A percentile compares a stretch with the other conserved stretches of the same genome.
phyloP scores from a whole-genome alignment of 176 grass and related monocot genomes.

The Eragrostis nindensis region DNA sequence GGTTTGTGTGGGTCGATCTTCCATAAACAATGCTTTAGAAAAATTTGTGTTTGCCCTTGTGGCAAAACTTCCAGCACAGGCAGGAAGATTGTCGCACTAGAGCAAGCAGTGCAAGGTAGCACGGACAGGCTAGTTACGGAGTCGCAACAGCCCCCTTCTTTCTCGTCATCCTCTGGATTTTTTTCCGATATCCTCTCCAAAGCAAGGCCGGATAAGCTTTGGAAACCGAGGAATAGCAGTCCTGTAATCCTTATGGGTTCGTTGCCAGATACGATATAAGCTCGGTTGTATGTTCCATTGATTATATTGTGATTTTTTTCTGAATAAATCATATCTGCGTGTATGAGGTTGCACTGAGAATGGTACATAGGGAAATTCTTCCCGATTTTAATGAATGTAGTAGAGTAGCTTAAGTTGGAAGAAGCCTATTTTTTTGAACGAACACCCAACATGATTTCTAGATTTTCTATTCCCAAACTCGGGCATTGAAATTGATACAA shows the following conservation, averaged over 20 bases:
- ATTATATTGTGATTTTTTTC: conserved; percentile 10
- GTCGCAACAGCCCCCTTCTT: conserved; percentile 29
- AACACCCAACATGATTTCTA: not conserved
- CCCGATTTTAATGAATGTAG: conserved; percentile 29
- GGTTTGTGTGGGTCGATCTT: conserved; percentile 82
- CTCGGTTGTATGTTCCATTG: conserved; percentile 24
- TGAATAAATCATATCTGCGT: not conserved
- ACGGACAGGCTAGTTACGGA: conserved; percentile 22
- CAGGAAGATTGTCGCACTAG: conserved; percentile 33
- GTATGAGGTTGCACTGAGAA: conserved; percentile 2
- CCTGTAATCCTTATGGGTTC: conserved; percentile 93
- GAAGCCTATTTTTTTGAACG: not conserved
- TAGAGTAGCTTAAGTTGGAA: not conserved
- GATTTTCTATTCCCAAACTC: not conserved
- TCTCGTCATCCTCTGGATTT: conserved; percentile 62
- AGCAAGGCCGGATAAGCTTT: conserved; percentile 77
- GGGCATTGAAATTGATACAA: no score
- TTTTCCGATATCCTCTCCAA: conserved; percentile 79
- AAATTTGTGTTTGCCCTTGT: conserved; percentile 66
- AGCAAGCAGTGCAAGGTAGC: conserved; percentile 39
- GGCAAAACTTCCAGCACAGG: conserved; percentile 40
- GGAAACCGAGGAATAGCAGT: conserved; percentile 63
- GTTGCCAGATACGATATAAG: conserved; percentile 61
- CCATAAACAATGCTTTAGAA: conserved; percentile 82
- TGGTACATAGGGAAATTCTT: not conserved